Conservation (phyloP, 192 early-diverging fungal species). For the Neocallimastix lanati region DNA sequence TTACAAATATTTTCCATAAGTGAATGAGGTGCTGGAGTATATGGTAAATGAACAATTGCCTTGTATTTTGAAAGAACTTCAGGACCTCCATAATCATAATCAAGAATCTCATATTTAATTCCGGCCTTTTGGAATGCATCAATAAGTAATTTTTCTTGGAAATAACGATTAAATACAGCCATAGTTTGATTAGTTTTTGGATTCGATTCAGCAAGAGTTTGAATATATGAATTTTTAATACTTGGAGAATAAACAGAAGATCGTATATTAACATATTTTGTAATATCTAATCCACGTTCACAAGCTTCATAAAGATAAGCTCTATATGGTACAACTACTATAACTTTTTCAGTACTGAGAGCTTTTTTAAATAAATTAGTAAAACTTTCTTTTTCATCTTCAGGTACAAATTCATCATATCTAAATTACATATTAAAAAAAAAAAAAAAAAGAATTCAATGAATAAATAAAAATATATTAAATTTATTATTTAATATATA, state of each 20-base stretch:
- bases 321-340: background rate
- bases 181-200: background rate
- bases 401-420: background rate
- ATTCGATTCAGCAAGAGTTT: background rate
- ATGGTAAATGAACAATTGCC: background rate
- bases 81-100: background rate
- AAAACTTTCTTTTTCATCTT: background rate
- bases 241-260: background rate
- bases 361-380: background rate
- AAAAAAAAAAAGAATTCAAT: too few relatives aligned
- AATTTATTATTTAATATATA: too few relatives aligned
- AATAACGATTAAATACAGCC: background rate
- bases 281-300: background rate
- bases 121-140: background rate
- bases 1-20: background rate
- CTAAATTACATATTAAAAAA: too few relatives aligned
- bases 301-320: background rate
- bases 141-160: background rate
- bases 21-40: background rate
- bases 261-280: background rate
- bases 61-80: background rate
- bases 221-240: background rate
- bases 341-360: background rate
- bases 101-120: background rate
- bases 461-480: too few relatives aligned